Base-by-base conservation (phyloP, 2,329 filamentous ascomycete genomes). In the Fusarium palustre region DNA sequence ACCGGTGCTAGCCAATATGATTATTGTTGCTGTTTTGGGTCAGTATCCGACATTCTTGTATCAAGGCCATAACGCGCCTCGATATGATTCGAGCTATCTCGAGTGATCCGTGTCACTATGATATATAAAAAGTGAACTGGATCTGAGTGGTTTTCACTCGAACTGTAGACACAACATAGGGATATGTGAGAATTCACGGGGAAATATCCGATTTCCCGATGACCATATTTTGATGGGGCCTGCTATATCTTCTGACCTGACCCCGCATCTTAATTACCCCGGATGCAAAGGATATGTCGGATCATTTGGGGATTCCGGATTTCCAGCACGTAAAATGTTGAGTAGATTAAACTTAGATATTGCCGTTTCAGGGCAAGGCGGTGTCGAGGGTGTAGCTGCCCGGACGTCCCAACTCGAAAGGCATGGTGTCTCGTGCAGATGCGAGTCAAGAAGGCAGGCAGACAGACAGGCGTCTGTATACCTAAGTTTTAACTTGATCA, bases 221-320 rank as follows among this genome's bases (percentile, higher is more conserved):
- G 64, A 55, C 52, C 25, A 43, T 50, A 48, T 59, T 25, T 43
- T 53, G 38, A 52, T 43, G 24, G 45, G 41, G 36, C 34, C 52
- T 38, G 43, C 33, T 41, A 46, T 49, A 60, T 25, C 24, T 56
- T 45, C 45, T 43, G 18, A 48, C 46, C 24, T 13, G 28, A 66
- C 70, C 70, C 72, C 72, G 66, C 72, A 74, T 56, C 33, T 41
- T 30, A 25, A 22, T 64, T 66, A 74, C 66, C 66, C 61, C 59
- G 61, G 72, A 63, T 63, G 39, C 20, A 45, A 70, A 54, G 20
- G 58, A 34, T 55, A 59, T 48, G 42, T 56, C 55, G 58, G 54
- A 64, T 45, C 33, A 55, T 64, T 55, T 57, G 56, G 56, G 31
- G 53, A 34, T 42, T 38, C 55, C 38, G 52, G 42, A 52, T 49